Conservation (phyloP, 139 green algal species). For the Picochlorum sp. region DNA sequence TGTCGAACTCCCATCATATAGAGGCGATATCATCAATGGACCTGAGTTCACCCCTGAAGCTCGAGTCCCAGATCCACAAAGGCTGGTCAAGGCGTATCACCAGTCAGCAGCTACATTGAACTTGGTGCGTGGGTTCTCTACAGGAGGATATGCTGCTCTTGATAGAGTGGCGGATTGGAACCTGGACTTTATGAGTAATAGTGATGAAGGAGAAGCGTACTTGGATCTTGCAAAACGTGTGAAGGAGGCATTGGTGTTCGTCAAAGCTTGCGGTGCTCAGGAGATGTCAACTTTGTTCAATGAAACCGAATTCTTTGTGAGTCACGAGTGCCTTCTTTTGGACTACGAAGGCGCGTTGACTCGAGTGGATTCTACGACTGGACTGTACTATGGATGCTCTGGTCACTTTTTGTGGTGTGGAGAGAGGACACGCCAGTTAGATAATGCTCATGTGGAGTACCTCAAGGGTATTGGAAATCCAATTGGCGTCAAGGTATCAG, state of each 20-base stretch:
- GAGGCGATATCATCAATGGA: conserved; percentile 98
- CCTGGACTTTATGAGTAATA: conserved; percentile 96
- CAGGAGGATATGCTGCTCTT: conserved; percentile 90
- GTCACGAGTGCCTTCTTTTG: conserved; percentile 89
- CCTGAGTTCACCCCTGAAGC: conserved; percentile 81
- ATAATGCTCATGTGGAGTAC: conserved; percentile 96
- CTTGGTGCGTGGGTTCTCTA: conserved; percentile 91
- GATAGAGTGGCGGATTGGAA: conserved; percentile 90
- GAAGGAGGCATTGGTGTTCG: conserved; percentile 92
- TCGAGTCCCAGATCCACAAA: conserved; percentile 76
- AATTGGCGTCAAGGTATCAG: conserved; percentile 85
- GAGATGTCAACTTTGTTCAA: conserved; percentile 63
- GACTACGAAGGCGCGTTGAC: conserved; percentile 94
- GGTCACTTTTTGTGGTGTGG: conserved; percentile 98
- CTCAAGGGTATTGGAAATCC: conserved; percentile 91
- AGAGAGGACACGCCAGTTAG: conserved; percentile 95
- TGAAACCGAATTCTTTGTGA: conserved; percentile 95
- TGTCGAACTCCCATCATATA: conserved; percentile 77
- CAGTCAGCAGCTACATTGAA: conserved; percentile 96
- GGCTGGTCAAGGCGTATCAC: conserved; percentile 84
- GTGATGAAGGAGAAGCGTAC: conserved; percentile 76
- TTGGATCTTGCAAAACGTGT: conserved; percentile 79
- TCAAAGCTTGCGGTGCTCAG: conserved; percentile 85
- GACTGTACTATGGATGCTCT: conserved; percentile 83
- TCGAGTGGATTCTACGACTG: conserved; percentile 76